phyloP scores from a whole-genome alignment of 495 filamentous ascomycete genomes.

The Annulohypoxylon stygium region DNA sequence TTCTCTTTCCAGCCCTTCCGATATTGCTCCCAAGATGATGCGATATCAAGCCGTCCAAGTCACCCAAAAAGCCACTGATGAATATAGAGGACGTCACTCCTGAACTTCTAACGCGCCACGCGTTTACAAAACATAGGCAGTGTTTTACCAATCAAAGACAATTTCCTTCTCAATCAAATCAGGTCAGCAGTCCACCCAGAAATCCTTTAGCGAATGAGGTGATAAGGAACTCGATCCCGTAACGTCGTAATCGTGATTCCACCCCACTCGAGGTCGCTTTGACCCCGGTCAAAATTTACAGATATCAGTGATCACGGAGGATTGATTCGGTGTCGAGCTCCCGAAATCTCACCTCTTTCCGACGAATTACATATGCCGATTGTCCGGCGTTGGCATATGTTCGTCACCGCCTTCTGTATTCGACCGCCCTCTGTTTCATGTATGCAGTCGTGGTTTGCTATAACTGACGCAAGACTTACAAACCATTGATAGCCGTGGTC shows the following conservation, averaged over 20 bases:
- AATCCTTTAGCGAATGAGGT: slow-evolving; percentile 25
- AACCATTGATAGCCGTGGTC: slow-evolving; percentile 7
- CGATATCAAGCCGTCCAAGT: slow-evolving; percentile 15
- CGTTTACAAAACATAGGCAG: slow-evolving; percentile 15
- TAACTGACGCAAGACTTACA: slow-evolving; percentile 35
- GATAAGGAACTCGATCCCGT: slow-evolving; percentile 27
- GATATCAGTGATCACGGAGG: slow-evolving; percentile 30
- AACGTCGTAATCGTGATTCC: slow-evolving; percentile 35
- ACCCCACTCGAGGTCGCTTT: slow-evolving; percentile 24
- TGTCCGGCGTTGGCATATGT: slow-evolving; percentile 20
- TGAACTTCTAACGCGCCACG: slow-evolving; percentile 22
- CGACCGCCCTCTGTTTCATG: slow-evolving; percentile 31
- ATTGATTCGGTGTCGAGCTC: slow-evolving; percentile 34
- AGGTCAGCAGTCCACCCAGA: background rate
- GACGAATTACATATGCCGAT: slow-evolving; percentile 33
- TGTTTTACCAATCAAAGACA: slow-evolving; percentile 10
- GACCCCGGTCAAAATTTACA: slow-evolving; percentile 22
- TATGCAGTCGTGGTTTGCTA: slow-evolving; percentile 35
- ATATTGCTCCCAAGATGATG: slow-evolving; percentile 32
- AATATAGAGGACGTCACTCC: slow-evolving; percentile 26
- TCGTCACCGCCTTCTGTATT: slow-evolving; percentile 39
- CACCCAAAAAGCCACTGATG: slow-evolving; percentile 13
- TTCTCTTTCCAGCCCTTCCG: slow-evolving; percentile 34
- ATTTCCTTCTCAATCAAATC: slow-evolving; percentile 13
- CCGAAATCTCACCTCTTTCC: slow-evolving; percentile 31